Evolutionary conservation across 2,329 filamentous ascomycete genomes (phyloP), one percentile per base, ranked within the genome.

Genomic region (Arthrobotrys iridis): DNA sequence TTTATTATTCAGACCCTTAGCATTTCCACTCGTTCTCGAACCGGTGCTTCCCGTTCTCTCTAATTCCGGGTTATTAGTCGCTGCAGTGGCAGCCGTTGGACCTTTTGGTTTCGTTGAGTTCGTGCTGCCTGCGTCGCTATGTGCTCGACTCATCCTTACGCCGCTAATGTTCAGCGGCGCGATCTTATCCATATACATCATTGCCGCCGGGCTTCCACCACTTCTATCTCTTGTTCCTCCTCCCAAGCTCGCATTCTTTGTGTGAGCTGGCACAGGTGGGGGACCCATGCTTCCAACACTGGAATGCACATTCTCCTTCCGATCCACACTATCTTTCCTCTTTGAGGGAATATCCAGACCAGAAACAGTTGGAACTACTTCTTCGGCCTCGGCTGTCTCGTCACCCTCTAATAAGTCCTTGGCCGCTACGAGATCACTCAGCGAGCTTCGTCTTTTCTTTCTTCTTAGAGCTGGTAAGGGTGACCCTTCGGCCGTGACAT

Each of bases 401-500:
- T 58, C 65, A 30, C 33, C 59, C 92, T 84, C 66, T 84, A 86
- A 78, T 89, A 91, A 52, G 30, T 75, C 71, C 52, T 68, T 75
- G 26, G 58, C 37, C n/a, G 63, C 26, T 30, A 75, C 57, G 6
- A 98, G 85, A 81, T 98, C 94, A 3, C 93, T 97, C 43, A 98
- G 84, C 24, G 93, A 97, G 83, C 93, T 97, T 81, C 94, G 89
- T 65, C 94, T 87, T 84, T 96, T 97, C 83, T 90, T 93, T 81
- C 87, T 89, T 46, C 84, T 83, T n/a, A 74, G 33, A 1, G 70
- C 55, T 2, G 70, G 70, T 15, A 66, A n/a, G 18, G 70, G 70
- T 8, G 70, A 74, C 28, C 62, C 70, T 13, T 74, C 62, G 5
- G 52, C 62, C 6, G 28, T 55, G n/a, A 26, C 33, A 28, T 55